phyloP scores from a whole-genome alignment of 2,329 filamentous ascomycete genomes.

The Tetracladium maxilliforme region DNA sequence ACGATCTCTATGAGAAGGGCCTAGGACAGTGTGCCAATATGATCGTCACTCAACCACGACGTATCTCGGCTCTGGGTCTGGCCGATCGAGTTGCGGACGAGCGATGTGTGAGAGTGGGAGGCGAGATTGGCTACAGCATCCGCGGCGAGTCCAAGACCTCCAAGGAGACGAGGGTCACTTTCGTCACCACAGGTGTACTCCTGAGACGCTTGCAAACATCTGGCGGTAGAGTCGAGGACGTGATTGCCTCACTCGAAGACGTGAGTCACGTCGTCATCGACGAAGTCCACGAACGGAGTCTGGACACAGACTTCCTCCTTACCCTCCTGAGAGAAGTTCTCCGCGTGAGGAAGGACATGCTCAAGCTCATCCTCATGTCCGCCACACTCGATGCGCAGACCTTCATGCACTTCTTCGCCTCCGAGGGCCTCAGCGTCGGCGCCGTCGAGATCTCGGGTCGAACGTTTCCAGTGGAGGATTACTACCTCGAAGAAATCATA shows the following conservation, averaged over 20 bases:
- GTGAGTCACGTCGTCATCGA: conserved; percentile 93
- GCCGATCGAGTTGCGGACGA: conserved; percentile 93
- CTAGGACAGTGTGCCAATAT: conserved; percentile 74
- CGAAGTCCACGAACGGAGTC: conserved; percentile 87
- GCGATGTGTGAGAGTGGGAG: conserved; percentile 64
- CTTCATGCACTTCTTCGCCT: conserved; percentile 73
- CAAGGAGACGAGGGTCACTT: conserved; percentile 71
- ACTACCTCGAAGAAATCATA: conserved; percentile 79
- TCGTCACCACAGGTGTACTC: conserved; percentile 90
- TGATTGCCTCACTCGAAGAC: conserved; percentile 69
- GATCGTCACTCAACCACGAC: conserved; percentile 85
- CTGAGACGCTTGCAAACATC: conserved; percentile 83
- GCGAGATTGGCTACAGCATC: conserved; percentile 85
- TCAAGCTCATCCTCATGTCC: conserved; percentile 92
- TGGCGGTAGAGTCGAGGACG: conserved; percentile 64
- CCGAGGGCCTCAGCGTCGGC: conserved; percentile 56
- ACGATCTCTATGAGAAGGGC: conserved; percentile 67
- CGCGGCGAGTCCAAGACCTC: conserved; percentile 74
- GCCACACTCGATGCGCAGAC: conserved; percentile 82
- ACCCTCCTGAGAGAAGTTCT: conserved; percentile 77
- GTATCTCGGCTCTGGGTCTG: conserved; percentile 86
- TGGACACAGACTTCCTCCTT: conserved; percentile 89
- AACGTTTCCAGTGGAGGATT: conserved; percentile 81
- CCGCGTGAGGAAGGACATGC: conserved; percentile 53
- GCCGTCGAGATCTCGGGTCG: conserved; percentile 76